These are phyloP conservation scores for Hymenoscyphus fructigenus DNA, from an alignment of 2,329 filamentous ascomycete genomes.

Conservation along the genomic window DNA sequence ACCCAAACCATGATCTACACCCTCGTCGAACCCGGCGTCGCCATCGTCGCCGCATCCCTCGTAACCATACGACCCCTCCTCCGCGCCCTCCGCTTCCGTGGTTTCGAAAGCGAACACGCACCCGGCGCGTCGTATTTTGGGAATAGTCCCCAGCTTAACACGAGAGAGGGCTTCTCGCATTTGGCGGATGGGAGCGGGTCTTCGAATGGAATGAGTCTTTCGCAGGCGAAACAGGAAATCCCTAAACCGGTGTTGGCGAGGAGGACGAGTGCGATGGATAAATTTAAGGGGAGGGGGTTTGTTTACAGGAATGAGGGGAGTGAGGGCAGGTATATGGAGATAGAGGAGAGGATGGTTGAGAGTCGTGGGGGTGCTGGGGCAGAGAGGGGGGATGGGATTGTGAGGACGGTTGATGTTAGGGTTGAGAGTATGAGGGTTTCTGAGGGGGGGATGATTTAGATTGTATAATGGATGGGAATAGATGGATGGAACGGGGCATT, in stretches of 20 bases:
- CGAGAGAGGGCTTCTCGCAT: background rate
- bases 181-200: too few relatives aligned
- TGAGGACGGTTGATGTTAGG: background rate
- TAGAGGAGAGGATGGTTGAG: background rate
- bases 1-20: conserved; percentile 58
- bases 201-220: too few relatives aligned
- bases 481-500: too few relatives aligned
- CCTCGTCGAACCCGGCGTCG: conserved; percentile 55
- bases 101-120: background rate
- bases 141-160: too few relatives aligned
- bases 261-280: background rate
- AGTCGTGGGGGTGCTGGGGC: background rate
- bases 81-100: conserved; percentile 31
- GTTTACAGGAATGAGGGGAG: background rate
- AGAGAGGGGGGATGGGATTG: background rate
- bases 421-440: background rate
- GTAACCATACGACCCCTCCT: conserved; percentile 56
- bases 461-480: too few relatives aligned
- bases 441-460: too few relatives aligned
- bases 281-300: background rate
- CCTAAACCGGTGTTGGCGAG: background rate
- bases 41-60: conserved; percentile 53
- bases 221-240: background rate
- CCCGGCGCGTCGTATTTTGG: background rate
- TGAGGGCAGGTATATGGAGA: background rate